Percentiles rank a stretch among this genome's conserved stretches.
Conservation (phyloP, 306 rosid species). For the Casuarina cunninghamiana region DNA sequence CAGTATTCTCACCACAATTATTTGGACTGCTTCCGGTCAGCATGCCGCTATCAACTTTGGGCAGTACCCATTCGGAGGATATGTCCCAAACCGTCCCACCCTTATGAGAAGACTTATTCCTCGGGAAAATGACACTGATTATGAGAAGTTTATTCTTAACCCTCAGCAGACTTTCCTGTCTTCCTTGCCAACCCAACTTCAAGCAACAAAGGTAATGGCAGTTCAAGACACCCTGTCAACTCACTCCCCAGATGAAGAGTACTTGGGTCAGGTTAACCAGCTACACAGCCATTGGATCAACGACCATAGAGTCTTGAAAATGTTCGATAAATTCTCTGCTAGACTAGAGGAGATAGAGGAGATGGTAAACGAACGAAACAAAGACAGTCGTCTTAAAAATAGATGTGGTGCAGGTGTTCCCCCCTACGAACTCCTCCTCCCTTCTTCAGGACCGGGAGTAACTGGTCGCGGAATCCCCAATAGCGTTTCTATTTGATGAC, state of each 20-base stretch:
- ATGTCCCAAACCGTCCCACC: conserved; percentile 92
- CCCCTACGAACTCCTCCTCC: conserved; percentile 81
- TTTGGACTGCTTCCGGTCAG: conserved; percentile 94
- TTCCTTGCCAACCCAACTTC: conserved; percentile 89
- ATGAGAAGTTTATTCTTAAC: conserved; percentile 59
- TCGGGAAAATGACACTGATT: conserved; percentile 59
- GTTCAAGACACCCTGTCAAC: conserved; percentile 91
- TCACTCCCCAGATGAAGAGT: conserved; percentile 96
- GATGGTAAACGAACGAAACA: conserved; percentile 68
- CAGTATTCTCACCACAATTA: conserved; percentile 64
- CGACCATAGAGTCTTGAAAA: conserved; percentile 47
- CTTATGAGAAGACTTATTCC: conserved; percentile 84
- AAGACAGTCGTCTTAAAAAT: conserved; percentile 52
- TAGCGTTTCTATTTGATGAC: conserved; percentile 71
- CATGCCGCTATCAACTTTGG: conserved; percentile 97
- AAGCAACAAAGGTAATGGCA: conserved; percentile 99
- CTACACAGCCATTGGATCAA: conserved; percentile 68
- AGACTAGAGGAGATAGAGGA: conserved; percentile 76
- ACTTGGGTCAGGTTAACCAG: conserved; percentile 71
- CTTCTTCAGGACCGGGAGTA: conserved; percentile 83
- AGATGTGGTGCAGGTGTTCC: conserved; percentile 94
- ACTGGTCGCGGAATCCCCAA: conserved; percentile 95
- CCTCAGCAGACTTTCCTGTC: conserved; percentile 75
- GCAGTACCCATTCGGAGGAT: conserved; percentile 95
- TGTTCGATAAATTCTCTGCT: conserved; percentile 54